phyloP scores from a whole-genome alignment of 345 rosid genomes.

The Salix purpurea region DNA sequence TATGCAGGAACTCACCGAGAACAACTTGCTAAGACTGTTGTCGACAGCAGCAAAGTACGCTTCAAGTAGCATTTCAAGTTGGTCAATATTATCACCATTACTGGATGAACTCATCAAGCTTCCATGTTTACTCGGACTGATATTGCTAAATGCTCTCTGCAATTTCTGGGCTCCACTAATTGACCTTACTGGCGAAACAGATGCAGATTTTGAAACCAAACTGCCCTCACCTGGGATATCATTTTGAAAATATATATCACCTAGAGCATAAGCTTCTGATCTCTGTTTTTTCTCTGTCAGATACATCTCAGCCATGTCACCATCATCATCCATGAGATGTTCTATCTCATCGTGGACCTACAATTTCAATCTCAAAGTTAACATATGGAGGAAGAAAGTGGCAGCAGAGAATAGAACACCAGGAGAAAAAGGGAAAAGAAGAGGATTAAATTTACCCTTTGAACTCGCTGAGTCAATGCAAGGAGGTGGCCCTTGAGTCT shows the following conservation, averaged over 20 bases:
- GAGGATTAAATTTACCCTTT: constrained; percentile 51
- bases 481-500: constrained; percentile 89
- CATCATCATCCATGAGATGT: constrained; percentile 97
- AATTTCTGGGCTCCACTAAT: constrained; percentile 46
- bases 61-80: constrained; percentile 93
- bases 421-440: neutral
- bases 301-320: constrained; percentile 99
- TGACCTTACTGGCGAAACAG: constrained; percentile 75
- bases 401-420: neutral
- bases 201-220: constrained; percentile 67
- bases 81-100: constrained; percentile 64
- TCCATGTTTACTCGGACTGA: constrained; percentile 58
- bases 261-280: constrained; percentile 54
- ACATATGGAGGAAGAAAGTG: constrained; percentile 13
- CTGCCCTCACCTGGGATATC: constrained; percentile 29
- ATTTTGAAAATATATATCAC: constrained; percentile 37
- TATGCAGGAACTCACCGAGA: constrained; percentile 42
- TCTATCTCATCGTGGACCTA: constrained; percentile 94
- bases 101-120: constrained; percentile 65
- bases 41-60: constrained; percentile 79
- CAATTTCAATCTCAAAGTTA: constrained; percentile 24
- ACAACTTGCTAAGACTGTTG: constrained; percentile 77
- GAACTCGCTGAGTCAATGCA: constrained; percentile 85
- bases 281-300: constrained; percentile 85
- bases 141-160: constrained; percentile 84